Conservation (phyloP, 2,329 filamentous ascomycete species). For the Metarhizium sp. region DNA sequence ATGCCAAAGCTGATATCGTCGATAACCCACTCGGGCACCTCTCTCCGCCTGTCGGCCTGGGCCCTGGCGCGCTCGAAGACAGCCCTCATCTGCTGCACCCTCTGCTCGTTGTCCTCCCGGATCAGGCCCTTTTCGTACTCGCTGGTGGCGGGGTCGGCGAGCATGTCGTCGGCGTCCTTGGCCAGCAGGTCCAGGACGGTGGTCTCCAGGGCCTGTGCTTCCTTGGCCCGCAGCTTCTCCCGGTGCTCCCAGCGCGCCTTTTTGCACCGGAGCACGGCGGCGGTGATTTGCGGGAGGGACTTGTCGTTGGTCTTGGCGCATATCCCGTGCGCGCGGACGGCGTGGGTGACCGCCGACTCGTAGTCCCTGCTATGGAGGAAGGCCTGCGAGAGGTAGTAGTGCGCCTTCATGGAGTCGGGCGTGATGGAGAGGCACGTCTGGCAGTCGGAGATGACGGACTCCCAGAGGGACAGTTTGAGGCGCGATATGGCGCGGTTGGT, state of each 20-base stretch:
- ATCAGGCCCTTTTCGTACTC: constrained; percentile 41
- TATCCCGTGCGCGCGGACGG: constrained; percentile 61
- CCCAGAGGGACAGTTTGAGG: constrained; percentile 63
- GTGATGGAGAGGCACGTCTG: constrained; percentile 61
- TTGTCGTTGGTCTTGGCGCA: constrained; percentile 55
- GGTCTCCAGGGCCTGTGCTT: constrained; percentile 47
- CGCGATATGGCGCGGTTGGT: constrained; percentile 84
- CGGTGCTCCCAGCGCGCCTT: constrained; percentile 75
- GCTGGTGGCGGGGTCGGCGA: constrained; percentile 27
- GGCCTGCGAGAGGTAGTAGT: constrained; percentile 76
- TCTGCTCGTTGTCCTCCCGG: constrained; percentile 34
- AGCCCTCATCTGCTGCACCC: constrained; percentile 31
- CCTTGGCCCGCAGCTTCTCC: constrained; percentile 52
- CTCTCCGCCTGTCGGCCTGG: constrained; percentile 35
- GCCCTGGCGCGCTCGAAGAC: constrained; percentile 44
- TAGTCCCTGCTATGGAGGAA: constrained; percentile 58
- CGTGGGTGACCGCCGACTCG: constrained; percentile 62
- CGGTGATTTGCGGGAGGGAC: constrained; percentile 61
- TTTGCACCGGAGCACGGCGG: constrained; percentile 69
- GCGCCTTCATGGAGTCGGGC: constrained; percentile 63
- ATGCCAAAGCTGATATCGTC: constrained; percentile 69
- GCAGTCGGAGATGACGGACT: constrained; percentile 70
- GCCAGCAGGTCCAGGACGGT: constrained; percentile 47
- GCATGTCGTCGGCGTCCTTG: constrained; percentile 32
- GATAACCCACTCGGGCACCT: constrained; percentile 67